Percentiles rank a stretch among this genome's conserved stretches.
Evolutionary conservation across 768 basidiomycete genomes (phyloP).

Genomic region (Coprinellus aureogranulatus): DNA sequence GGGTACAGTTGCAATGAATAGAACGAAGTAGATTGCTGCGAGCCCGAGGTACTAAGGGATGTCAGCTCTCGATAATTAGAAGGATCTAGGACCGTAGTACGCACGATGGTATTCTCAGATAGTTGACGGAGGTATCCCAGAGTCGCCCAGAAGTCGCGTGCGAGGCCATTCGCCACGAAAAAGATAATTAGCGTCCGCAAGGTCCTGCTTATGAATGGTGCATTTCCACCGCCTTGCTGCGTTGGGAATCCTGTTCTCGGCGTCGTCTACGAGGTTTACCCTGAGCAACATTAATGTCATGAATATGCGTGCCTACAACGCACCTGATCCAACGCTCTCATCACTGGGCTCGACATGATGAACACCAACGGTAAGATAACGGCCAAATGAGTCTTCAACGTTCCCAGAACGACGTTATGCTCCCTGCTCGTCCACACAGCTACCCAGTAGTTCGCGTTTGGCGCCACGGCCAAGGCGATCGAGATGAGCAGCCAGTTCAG

Average conservation of each 20-base stretch:
- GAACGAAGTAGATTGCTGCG: conserved; percentile 6
- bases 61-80: conserved; percentile 8
- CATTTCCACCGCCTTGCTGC: background rate
- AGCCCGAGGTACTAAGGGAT: conserved; percentile 41
- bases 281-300: background rate
- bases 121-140: conserved; percentile 23
- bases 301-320: background rate
- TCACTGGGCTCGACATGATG: conserved; percentile 46
- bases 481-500: conserved; percentile 37
- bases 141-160: conserved; percentile 29
- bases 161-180: conserved; percentile 22
- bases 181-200: conserved; percentile 25
- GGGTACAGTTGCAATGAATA: conserved; percentile 5
- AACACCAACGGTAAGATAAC: conserved; percentile 60
- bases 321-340: conserved; percentile 17
- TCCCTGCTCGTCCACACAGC: conserved; percentile 57
- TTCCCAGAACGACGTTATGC: conserved; percentile 52
- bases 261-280: background rate
- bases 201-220: conserved; percentile 19
- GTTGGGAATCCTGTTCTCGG: conserved; percentile 2
- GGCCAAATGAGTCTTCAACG: conserved; percentile 53
- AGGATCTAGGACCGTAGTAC: conserved; percentile 13
- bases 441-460: conserved; percentile 67
- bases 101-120: conserved; percentile 39
- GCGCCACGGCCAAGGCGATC: conserved; percentile 43